A percentile compares a stretch with the other conserved stretches of the same genome.
phyloP scores from a whole-genome alignment of 148 eudicot genomes.

The Fagopyrum homotropicum region DNA sequence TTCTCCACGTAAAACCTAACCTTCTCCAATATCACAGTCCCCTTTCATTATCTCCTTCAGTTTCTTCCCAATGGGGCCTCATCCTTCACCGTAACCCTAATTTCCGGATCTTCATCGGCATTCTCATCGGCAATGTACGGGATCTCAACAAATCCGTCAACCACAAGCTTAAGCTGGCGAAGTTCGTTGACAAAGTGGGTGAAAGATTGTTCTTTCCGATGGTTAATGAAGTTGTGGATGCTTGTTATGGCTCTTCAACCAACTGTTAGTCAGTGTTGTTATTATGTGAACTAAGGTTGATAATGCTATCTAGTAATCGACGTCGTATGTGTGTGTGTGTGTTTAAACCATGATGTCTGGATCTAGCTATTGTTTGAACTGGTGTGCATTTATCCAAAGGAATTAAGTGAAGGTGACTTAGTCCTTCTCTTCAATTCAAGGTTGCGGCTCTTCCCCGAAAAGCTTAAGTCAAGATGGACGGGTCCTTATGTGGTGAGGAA shows the following conservation, averaged over 20 bases:
- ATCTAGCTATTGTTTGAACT: background rate
- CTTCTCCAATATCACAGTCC: too few relatives aligned
- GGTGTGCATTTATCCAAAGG: background rate
- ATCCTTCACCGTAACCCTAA: too few relatives aligned
- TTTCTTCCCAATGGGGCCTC: too few relatives aligned
- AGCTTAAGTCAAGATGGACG: too few relatives aligned
- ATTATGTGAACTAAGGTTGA: background rate
- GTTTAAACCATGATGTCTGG: background rate
- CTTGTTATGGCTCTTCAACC: constrained; percentile 17
- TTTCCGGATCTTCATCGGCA: too few relatives aligned
- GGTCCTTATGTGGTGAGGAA: too few relatives aligned
- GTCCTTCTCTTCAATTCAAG: too few relatives aligned
- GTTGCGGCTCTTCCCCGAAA: too few relatives aligned
- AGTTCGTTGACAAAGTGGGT: constrained; percentile 39
- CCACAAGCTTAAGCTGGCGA: constrained; percentile 40
- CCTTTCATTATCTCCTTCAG: too few relatives aligned
- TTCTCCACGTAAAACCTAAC: too few relatives aligned
- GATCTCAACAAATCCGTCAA: constrained; percentile 18
- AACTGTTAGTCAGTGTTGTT: background rate
- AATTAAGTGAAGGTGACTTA: too few relatives aligned
- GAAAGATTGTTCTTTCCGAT: constrained; percentile 28
- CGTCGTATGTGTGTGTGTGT: background rate
- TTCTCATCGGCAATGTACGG: too few relatives aligned
- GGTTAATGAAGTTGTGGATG: constrained; percentile 43
- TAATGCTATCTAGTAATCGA: background rate